A percentile compares a stretch with the other conserved stretches of the same genome.
phyloP scores from a whole-genome alignment of 371 early-diverging fungal species.

The Paraphysoderma sedebokerense region DNA sequence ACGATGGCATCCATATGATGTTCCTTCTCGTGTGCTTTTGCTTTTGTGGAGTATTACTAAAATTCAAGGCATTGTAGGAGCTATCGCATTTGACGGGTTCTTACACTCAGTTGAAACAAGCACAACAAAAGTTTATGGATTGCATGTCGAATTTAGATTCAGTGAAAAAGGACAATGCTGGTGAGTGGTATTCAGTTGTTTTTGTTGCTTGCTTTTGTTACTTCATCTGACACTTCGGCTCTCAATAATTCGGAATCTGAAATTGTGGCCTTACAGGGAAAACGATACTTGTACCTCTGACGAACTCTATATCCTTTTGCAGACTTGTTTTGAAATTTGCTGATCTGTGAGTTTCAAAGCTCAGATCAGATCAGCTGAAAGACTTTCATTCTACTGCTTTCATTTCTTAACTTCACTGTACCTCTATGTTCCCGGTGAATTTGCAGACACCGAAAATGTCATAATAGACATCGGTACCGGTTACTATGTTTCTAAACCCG shows the following conservation, averaged over 20 bases:
- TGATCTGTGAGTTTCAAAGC: not conserved
- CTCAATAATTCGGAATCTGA: not conserved
- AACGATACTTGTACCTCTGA: conserved; percentile 59
- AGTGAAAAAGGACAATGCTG: conserved; percentile 19
- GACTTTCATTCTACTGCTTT: not conserved
- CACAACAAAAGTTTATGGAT: conserved; percentile 68
- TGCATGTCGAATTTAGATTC: conserved; percentile 44
- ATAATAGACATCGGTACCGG: conserved; percentile 93
- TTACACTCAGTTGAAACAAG: conserved; percentile 66
- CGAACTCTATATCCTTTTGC: conserved; percentile 11
- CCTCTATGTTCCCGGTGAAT: conserved; percentile 82
- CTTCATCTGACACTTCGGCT: not conserved
- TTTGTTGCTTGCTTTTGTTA: no score
- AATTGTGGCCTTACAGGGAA: conserved; percentile 17
- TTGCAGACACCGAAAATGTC: conserved; percentile 60
- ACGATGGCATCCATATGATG: not conserved
- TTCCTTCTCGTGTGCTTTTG: not conserved
- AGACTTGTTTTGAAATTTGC: not conserved
- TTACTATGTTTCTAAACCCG: conserved; percentile 82
- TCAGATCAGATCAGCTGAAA: not conserved
- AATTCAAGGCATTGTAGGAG: conserved; percentile 32
- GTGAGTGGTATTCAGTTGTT: conserved; percentile 3
- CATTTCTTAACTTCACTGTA: conserved; percentile 15
- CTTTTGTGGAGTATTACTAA: no score
- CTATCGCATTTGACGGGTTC: conserved; percentile 63